A percentile compares a stretch with the other conserved stretches of the same genome.
phyloP scores from a whole-genome alignment of 768 basidiomycete species.

The Tricholomella constricta region DNA sequence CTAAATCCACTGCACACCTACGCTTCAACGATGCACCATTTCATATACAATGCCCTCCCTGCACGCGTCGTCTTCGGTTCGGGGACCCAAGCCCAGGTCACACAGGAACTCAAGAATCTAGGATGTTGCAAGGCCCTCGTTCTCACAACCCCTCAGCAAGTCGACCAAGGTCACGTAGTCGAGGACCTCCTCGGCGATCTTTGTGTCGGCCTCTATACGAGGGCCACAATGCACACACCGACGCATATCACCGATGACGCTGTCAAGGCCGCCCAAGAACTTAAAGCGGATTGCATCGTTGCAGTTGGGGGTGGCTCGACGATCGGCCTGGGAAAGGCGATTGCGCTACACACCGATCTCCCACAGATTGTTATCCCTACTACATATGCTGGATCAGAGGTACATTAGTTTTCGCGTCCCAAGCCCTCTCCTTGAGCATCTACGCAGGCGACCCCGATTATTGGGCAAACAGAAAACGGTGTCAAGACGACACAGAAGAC shows the following conservation, averaged over 20 bases:
- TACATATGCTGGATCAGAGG: conserved; percentile 42
- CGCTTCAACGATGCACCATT: conserved; percentile 38
- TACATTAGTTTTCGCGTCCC: background rate
- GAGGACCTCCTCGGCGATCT: conserved; percentile 18
- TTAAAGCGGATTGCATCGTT: conserved; percentile 37
- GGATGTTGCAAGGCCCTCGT: conserved; percentile 35
- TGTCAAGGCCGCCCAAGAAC: conserved; percentile 21
- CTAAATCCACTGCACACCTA: no score
- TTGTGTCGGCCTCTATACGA: conserved; percentile 35
- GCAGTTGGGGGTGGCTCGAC: conserved; percentile 40
- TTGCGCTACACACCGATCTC: conserved; percentile 39
- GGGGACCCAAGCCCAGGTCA: conserved; percentile 33
- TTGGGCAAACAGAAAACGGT: conserved; percentile 42
- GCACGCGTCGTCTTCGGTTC: conserved; percentile 39
- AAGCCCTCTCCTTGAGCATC: background rate
- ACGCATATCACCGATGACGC: conserved; percentile 38
- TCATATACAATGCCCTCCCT: conserved; percentile 39
- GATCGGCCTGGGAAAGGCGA: conserved; percentile 41
- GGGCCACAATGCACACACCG: conserved; percentile 45
- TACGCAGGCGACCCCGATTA: conserved; percentile 34
- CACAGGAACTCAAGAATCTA: conserved; percentile 29
- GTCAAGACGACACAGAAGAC: conserved; percentile 41
- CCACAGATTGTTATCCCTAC: conserved; percentile 43
- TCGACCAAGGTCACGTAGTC: conserved; percentile 26
- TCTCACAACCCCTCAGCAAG: conserved; percentile 35